Percentiles rank a stretch among this genome's conserved stretches.
phyloP scores from a whole-genome alignment of 2,329 filamentous ascomycete species.

The Cladosporium colombiae region DNA sequence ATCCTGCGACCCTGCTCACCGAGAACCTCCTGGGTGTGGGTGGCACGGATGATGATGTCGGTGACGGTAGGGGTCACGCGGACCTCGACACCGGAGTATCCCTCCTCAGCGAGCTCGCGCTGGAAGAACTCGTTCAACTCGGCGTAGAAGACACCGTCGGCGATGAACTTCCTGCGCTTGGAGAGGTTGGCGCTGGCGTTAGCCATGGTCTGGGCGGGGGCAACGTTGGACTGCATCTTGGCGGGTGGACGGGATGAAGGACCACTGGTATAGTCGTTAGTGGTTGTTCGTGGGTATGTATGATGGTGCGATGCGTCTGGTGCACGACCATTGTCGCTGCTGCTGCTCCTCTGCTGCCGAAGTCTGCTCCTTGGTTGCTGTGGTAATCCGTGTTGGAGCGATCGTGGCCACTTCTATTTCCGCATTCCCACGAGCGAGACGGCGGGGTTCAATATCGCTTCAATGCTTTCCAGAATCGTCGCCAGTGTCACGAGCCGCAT shows the following conservation, averaged over 20 bases:
- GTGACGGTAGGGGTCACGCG: conserved; percentile 99
- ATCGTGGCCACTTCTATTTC: not conserved
- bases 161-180: conserved; percentile 75
- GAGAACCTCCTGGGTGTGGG: conserved; percentile 99
- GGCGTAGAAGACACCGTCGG: conserved; percentile 99
- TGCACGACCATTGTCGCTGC: conserved; percentile 4
- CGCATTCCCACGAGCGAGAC: not conserved
- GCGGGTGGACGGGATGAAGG: conserved; percentile 21
- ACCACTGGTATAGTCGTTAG: conserved; percentile 16
- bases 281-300: not conserved
- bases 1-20: conserved; percentile 99
- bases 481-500: not conserved
- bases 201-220: conserved; percentile 29
- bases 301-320: not conserved
- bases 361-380: not conserved
- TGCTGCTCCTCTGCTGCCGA: conserved; percentile 11
- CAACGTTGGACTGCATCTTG: conserved; percentile 22
- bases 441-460: not conserved
- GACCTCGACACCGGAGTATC: conserved; percentile 99
- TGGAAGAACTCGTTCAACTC: conserved; percentile 99
- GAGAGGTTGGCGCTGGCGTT: conserved; percentile 58
- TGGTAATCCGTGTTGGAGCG: not conserved
- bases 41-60: conserved; percentile 99
- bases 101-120: conserved; percentile 99
- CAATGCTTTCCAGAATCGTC: not conserved